Base-by-base conservation (phyloP, 768 basidiomycete genomes). In the Floccularia luteovirens region DNA sequence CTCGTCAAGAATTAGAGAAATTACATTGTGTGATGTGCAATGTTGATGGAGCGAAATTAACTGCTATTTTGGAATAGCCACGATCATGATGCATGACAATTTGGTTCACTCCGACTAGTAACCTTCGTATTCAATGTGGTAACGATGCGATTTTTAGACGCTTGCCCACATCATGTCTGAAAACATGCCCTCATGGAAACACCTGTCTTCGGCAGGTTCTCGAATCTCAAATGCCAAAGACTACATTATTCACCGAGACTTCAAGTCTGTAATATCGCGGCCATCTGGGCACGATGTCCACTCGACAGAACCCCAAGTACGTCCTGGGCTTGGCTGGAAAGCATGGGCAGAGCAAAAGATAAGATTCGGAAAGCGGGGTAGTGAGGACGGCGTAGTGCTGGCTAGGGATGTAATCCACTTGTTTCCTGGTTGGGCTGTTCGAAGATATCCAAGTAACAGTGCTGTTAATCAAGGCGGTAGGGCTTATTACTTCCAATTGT, bases 401-500 rank as follows among this genome's bases (percentile, higher is more conserved):
- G 49, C 39, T 28, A 50, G 44, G 7, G 51, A 58, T 30, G 21
- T 58, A 25, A 44, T 58, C 11, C 51, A n/a, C 37, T 52, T 89
- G 17, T 90, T 90, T 59, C 89, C 89, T 3, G 86, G 89, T 2
- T 91, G 87, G 85, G 89, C 87, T 2, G 70, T 73, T 4, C 65
- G 75, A 38, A 60, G 73, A 21, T 77, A 74, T 51, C 57, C 46
- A 12, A 49, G 43, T 37, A 8, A 27, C 42, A n/a, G 14, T 21
- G 5, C 13, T 31, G 23, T 10, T 7, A 31, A 23, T 10, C 30
- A 44, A 4, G 23, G 44, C 36, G 38, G 47, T 33, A 31, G 23
- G 24, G 36, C 28, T 30, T 37, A n/a, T 16, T 25, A 22, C 32
- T 14, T n/a, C 7, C 17, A 10, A 31, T 13, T 16, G 16, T 35